These are phyloP conservation scores for Corynespora cassiicola DNA, from an alignment of 2,329 filamentous ascomycete species.

Conservation along the genomic window DNA sequence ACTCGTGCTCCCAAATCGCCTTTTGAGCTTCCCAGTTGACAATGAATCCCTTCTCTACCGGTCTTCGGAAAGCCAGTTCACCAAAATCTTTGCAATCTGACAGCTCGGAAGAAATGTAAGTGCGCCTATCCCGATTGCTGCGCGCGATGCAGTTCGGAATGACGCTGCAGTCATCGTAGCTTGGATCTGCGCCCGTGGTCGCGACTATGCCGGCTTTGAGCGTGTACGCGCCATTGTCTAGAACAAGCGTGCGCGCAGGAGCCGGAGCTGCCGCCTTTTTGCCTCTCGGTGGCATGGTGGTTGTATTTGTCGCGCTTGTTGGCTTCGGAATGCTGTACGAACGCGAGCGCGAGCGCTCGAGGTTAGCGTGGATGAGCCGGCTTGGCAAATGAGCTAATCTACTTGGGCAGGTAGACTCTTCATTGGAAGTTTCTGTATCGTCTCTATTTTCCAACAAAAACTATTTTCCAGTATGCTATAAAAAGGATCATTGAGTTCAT, in stretches of 20 bases:
- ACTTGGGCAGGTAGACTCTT: no score
- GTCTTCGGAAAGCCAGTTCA: slow-evolving; percentile 83
- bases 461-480: no score
- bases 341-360: no score
- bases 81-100: slow-evolving; percentile 85
- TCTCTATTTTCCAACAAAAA: no score
- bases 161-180: slow-evolving; percentile 61
- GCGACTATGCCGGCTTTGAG: slow-evolving; percentile 84
- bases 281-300: slow-evolving; percentile 38
- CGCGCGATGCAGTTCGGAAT: slow-evolving; percentile 91
- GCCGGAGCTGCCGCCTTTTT: slow-evolving; percentile 29
- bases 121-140: slow-evolving; percentile 74
- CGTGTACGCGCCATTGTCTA: slow-evolving; percentile 92
- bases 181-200: slow-evolving; percentile 31
- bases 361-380: no score
- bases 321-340: no score
- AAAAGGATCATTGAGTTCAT: no score
- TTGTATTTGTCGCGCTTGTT: no score
- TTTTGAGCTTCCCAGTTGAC: slow-evolving; percentile 97
- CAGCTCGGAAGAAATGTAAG: slow-evolving; percentile 81
- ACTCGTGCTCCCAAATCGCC: slow-evolving; percentile 92
- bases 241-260: slow-evolving; percentile 69
- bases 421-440: no score
- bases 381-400: no score
- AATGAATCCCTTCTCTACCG: slow-evolving; percentile 92